A percentile compares a stretch with the other conserved stretches of the same genome.
These are phyloP conservation scores for Musa troglodytarum DNA, from an alignment of 176 grass and related monocot species.

Conservation along the genomic window DNA sequence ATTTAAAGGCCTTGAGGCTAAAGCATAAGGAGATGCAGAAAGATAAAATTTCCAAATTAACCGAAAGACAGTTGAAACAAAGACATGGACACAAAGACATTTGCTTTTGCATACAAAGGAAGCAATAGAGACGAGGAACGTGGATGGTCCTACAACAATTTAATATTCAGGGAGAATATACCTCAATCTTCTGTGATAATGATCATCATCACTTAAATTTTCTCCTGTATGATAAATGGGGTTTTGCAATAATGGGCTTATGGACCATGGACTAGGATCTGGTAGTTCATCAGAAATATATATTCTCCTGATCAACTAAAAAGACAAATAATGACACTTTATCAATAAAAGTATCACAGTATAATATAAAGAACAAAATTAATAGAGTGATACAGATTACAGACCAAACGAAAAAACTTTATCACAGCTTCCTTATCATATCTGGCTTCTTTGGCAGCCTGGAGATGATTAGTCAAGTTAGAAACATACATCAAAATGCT, in stretches of 20 bases:
- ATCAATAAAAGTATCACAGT: slow-evolving; percentile 1
- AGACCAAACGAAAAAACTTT: slow-evolving; percentile 92
- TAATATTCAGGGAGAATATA: background rate
- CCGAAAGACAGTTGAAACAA: background rate
- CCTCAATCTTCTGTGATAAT: slow-evolving; percentile 65
- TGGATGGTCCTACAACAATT: background rate
- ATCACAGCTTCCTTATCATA: slow-evolving; percentile 93
- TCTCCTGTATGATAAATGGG: slow-evolving; percentile 45
- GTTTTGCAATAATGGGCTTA: slow-evolving; percentile 39
- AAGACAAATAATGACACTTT: background rate
- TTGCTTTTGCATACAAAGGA: background rate
- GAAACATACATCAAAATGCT: background rate
- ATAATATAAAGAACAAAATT: slow-evolving; percentile 20
- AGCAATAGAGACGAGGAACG: background rate
- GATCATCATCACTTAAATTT: slow-evolving; percentile 55
- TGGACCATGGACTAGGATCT: slow-evolving; percentile 54
- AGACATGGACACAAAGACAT: background rate
- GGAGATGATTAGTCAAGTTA: slow-evolving; percentile 9
- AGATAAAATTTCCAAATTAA: background rate
- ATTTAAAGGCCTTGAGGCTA: background rate
- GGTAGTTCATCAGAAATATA: slow-evolving; percentile 90
- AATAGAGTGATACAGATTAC: slow-evolving; percentile 27
- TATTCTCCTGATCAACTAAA: slow-evolving; percentile 95
- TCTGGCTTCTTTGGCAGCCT: slow-evolving; percentile 91
- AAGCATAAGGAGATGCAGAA: background rate